Percentiles rank a stretch among this genome's conserved stretches.
phyloP scores from a whole-genome alignment of 495 filamentous ascomycete species.

The Beverwykella pulmonaria region DNA sequence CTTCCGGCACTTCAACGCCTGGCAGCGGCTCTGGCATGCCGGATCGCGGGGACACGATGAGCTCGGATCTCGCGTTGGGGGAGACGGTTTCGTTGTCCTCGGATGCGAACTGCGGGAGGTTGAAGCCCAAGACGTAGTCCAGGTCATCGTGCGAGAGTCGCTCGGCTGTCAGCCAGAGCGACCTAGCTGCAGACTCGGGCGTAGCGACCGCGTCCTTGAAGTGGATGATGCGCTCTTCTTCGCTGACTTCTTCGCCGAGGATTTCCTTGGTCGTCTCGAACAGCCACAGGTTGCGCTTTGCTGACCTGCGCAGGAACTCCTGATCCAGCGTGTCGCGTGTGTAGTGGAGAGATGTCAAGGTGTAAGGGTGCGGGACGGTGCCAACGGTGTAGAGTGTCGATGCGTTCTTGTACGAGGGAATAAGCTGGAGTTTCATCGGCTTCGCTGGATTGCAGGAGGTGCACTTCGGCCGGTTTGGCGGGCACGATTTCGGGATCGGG shows the following conservation, averaged over 20 bases:
- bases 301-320: constrained; percentile 72
- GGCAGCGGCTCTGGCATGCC: constrained; percentile 13
- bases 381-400: constrained; percentile 73
- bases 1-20: constrained; percentile 46
- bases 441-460: constrained; percentile 66
- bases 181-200: constrained; percentile 58
- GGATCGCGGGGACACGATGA: constrained; percentile 22
- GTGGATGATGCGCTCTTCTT: constrained; percentile 64
- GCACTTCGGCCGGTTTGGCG: constrained; percentile 76
- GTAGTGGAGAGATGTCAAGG: constrained; percentile 64
- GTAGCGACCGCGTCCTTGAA: constrained; percentile 84
- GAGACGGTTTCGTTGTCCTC: constrained; percentile 52
- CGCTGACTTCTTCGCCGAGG: constrained; percentile 61
- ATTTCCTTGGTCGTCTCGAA: constrained; percentile 69
- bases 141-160: constrained; percentile 62
- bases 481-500: constrained; percentile 77
- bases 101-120: constrained; percentile 60
- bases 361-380: constrained; percentile 88
- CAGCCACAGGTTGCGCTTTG: constrained; percentile 81
- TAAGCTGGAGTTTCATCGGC: constrained; percentile 48
- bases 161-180: constrained; percentile 84
- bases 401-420: constrained; percentile 42
- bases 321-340: constrained; percentile 58
- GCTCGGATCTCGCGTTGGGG: background rate
- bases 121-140: constrained; percentile 90